Evolutionary conservation across 2,329 filamentous ascomycete genomes (phyloP).

Genomic region (Arachnomyces sp.): DNA sequence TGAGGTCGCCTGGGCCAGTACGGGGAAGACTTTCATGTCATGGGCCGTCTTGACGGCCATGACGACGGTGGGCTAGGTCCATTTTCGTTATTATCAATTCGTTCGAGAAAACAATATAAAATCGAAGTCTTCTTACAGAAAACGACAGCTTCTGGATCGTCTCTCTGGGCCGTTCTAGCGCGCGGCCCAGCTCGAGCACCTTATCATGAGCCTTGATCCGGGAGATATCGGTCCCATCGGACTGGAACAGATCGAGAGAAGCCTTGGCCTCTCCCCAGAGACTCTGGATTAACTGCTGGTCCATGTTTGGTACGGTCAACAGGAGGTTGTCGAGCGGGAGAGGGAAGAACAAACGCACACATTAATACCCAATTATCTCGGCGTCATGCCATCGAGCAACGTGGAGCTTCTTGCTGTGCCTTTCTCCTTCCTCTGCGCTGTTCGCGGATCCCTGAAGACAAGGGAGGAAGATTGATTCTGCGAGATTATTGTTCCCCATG

Average conservation of each 20-base stretch:
- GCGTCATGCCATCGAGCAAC: too few species aligned
- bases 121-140: conserved; percentile 7
- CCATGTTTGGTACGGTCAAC: conserved; percentile 11
- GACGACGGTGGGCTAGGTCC: conserved; percentile 11
- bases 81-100: too few species aligned
- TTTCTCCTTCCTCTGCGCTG: too few species aligned
- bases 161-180: conserved; percentile 15
- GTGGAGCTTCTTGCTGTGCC: too few species aligned
- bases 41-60: conserved; percentile 17
- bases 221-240: conserved; percentile 5
- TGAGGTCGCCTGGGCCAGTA: conserved; percentile 10
- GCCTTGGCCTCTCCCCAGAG: conserved; percentile 4
- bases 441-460: too few species aligned
- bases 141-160: conserved; percentile 15
- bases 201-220: conserved; percentile 14
- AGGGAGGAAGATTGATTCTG: too few species aligned
- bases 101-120: too few species aligned
- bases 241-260: conserved; percentile 9
- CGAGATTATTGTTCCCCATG: too few species aligned
- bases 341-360: conserved; percentile 5
- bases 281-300: conserved; percentile 6
- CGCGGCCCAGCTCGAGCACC: conserved; percentile 10
- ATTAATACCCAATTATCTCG: too few species aligned
- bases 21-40: conserved; percentile 14
- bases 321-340: conserved; percentile 6